Base-by-base conservation (phyloP, 345 rosid species). In the Dovyalis caffra region DNA sequence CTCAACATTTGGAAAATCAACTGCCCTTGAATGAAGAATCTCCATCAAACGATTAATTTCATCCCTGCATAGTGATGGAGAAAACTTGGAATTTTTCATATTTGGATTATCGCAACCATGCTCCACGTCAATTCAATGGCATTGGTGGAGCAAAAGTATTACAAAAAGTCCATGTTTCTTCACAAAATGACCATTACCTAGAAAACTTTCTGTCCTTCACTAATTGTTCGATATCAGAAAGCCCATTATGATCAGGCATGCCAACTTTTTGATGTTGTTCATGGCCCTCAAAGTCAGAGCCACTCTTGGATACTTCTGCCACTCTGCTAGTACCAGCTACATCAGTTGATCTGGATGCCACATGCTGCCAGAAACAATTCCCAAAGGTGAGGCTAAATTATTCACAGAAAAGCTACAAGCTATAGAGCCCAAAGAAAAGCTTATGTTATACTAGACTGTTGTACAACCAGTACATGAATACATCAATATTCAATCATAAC, bases 171-270 rank as follows among this genome's bases (percentile, higher is more conserved):
- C 5, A 21, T 33, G 25, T 26, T 37, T 29, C 16, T 29, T 29
- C 14, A 15, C 16, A 31, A 25, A 81, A 69, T 58, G 60, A 76
- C 32, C 66, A 66, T 72, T 84, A 90, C 97, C 86, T 86, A 53
- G 98, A 90, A 80, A 88, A 86, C 23, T 68, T 79, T 82, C 84
- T 87, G 34, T 87, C 88, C 78, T 80, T 84, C 78, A 94, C 68
- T 74, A 92, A 83, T 83, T 80, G 90, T 84, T 90, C 97, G 78
- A 94, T 90, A 77, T 89, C 92, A 74, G 87, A 83, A 78, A 92
- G 67, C 51, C 74, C 82, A 68, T 69, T 69, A 32, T 61, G 83
- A 69, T 82, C 81, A 70, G 74, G 68, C 23, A 57, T 37, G 15
- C 60, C 68, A 69, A 62, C 80, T 68, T 57, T 72, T 62, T 75